These are phyloP conservation scores for Nakazawaea anatomiae DNA, from an alignment of 805 yeast genomes.

Conservation along the genomic window DNA sequence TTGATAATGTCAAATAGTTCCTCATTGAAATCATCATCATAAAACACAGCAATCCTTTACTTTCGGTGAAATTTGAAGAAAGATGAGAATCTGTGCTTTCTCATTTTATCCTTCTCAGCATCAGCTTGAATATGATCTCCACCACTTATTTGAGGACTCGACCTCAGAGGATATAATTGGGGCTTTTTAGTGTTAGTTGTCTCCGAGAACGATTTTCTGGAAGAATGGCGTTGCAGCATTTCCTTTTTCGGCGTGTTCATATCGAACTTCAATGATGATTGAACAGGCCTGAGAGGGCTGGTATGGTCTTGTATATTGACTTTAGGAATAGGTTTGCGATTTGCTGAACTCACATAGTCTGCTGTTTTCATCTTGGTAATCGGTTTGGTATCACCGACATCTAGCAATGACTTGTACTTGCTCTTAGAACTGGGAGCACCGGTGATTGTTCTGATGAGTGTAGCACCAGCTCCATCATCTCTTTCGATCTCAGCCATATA, in stretches of 20 bases:
- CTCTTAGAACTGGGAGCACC: conserved; percentile 24
- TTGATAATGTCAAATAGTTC: no score
- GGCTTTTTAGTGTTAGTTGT: not conserved
- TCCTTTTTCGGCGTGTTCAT: conserved; percentile 2
- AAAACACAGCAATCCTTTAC: no score
- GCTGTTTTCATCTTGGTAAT: conserved; percentile 1
- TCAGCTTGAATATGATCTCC: not conserved
- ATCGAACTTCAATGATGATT: conserved; percentile 7
- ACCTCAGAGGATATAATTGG: conserved; percentile 4
- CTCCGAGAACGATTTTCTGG: conserved; percentile 4
- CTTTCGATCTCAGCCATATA: conserved; percentile 30
- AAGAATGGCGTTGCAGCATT: not conserved
- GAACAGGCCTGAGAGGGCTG: conserved; percentile 4
- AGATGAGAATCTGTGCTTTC: not conserved
- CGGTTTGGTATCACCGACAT: conserved; percentile 2
- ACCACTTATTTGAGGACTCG: conserved; percentile 9
- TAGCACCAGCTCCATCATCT: conserved; percentile 30
- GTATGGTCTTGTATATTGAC: conserved; percentile 1
- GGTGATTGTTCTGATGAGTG: conserved; percentile 31
- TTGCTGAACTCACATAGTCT: not conserved
- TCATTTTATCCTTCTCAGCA: conserved; percentile 5
- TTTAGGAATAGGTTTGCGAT: not conserved
- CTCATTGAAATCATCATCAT: no score
- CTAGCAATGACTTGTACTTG: conserved; percentile 5
- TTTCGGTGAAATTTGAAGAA: not conserved